These are phyloP conservation scores for Irpex lacteus DNA, from an alignment of 1,284 basidiomycete genomes.

Conservation along the genomic window DNA sequence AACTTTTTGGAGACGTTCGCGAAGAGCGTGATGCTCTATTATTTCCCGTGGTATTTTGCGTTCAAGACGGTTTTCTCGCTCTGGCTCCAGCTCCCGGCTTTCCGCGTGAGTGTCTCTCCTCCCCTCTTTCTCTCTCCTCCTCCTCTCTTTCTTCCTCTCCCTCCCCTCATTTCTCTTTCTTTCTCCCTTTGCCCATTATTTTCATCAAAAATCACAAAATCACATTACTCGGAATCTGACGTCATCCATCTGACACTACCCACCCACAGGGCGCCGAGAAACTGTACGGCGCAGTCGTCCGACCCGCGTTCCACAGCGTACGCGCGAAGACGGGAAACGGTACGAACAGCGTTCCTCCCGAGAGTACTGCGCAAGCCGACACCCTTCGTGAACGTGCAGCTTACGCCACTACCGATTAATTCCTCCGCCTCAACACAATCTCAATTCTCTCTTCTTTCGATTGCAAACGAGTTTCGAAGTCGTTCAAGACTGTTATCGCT, in stretches of 20 bases:
- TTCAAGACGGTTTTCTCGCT: slow-evolving; percentile 88
- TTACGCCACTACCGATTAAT: slow-evolving; percentile 32
- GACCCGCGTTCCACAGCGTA: slow-evolving; percentile 28
- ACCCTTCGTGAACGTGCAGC: slow-evolving; percentile 44
- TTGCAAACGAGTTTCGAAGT: too few relatives aligned
- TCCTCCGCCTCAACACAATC: neutral
- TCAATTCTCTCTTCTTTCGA: too few relatives aligned
- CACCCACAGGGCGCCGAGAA: slow-evolving; percentile 28
- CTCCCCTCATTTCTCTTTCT: neutral
- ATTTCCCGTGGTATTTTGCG: slow-evolving; percentile 86
- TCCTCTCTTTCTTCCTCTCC: neutral
- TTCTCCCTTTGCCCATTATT: too few relatives aligned
- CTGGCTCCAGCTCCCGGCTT: slow-evolving; percentile 81
- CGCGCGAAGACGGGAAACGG: slow-evolving; percentile 21
- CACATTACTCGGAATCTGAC: slow-evolving; percentile 6
- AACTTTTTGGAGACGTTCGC: slow-evolving; percentile 82
- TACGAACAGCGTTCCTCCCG: slow-evolving; percentile 19
- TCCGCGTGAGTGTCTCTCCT: slow-evolving; percentile 58
- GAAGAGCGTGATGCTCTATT: slow-evolving; percentile 73
- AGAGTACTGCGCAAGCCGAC: slow-evolving; percentile 34
- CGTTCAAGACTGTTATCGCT: too few relatives aligned
- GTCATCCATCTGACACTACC: slow-evolving; percentile 11
- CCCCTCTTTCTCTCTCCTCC: neutral
- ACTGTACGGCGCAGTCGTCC: slow-evolving; percentile 28
- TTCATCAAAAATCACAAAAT: neutral